A percentile compares a stretch with the other conserved stretches of the same genome.
These are phyloP conservation scores for Cladophialophora bantiana DNA, from an alignment of 2,329 filamentous ascomycete genomes.

Conservation along the genomic window DNA sequence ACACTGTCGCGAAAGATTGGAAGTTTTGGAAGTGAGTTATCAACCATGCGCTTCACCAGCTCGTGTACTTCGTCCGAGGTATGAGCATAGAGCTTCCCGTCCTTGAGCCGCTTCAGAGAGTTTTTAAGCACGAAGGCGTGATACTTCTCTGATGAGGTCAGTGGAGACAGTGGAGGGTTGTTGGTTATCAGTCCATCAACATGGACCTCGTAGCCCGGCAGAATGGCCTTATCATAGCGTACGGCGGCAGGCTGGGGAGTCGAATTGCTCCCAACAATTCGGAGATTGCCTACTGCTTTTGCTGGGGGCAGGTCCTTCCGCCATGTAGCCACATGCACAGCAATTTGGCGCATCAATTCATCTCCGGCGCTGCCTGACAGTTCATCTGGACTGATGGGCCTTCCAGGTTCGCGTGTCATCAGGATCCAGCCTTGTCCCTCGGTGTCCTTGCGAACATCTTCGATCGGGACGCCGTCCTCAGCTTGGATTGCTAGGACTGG, in stretches of 20 bases:
- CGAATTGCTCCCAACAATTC: conserved; percentile 24
- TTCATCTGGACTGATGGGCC: conserved; percentile 28
- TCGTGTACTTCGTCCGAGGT: conserved; percentile 29
- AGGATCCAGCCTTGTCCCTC: conserved; percentile 32
- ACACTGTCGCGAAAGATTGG: conserved; percentile 21
- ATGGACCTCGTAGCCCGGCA: conserved; percentile 31
- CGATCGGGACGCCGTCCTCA: conserved; percentile 17
- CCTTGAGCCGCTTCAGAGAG: conserved; percentile 24
- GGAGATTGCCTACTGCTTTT: conserved; percentile 31
- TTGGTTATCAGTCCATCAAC: conserved; percentile 29
- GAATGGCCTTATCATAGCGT: conserved; percentile 29
- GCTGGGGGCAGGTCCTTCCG: conserved; percentile 30
- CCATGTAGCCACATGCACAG: conserved; percentile 32
- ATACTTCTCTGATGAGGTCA: conserved; percentile 25
- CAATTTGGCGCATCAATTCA: conserved; percentile 33
- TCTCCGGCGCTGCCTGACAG: conserved; percentile 22
- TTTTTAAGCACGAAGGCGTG: conserved; percentile 21
- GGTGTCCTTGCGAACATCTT: conserved; percentile 18
- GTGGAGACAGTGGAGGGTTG: conserved; percentile 15
- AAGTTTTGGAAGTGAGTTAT: conserved; percentile 29
- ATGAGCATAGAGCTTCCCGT: conserved; percentile 22
- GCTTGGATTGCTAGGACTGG: conserved; percentile 19
- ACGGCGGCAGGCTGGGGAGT: conserved; percentile 24
- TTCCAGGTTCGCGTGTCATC: conserved; percentile 31
- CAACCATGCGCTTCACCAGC: conserved; percentile 27